These are phyloP conservation scores for Aspergillus aculeatinus DNA, from an alignment of 2,329 filamentous ascomycete genomes.

Conservation along the genomic window DNA sequence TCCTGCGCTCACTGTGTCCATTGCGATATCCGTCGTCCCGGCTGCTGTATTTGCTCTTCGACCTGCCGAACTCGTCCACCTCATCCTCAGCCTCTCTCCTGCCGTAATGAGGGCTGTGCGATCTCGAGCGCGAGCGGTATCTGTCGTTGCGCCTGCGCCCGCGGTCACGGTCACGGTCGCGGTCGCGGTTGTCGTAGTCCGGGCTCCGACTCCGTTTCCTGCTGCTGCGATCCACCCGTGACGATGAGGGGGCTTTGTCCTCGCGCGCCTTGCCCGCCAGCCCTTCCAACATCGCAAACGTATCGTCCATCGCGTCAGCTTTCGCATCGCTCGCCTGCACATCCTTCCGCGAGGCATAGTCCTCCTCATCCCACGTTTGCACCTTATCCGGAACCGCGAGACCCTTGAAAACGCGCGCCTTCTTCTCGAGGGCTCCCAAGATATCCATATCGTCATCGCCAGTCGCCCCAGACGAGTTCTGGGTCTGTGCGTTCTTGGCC, in stretches of 20 bases:
- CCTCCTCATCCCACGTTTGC: slow-evolving; percentile 54
- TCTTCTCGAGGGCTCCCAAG: slow-evolving; percentile 60
- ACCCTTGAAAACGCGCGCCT: slow-evolving; percentile 85
- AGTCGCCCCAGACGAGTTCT: slow-evolving; percentile 37
- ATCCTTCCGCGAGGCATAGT: slow-evolving; percentile 35
- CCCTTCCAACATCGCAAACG: slow-evolving; percentile 84
- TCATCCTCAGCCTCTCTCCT: slow-evolving; percentile 50
- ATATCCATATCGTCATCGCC: slow-evolving; percentile 46
- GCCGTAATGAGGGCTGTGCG: slow-evolving; percentile 44
- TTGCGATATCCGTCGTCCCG: slow-evolving; percentile 40
- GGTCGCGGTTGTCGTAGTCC: slow-evolving; percentile 50
- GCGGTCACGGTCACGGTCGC: slow-evolving; percentile 46
- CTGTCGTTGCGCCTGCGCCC: slow-evolving; percentile 44
- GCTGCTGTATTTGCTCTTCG: slow-evolving; percentile 40
- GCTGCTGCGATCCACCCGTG: slow-evolving; percentile 38
- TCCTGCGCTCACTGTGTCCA: slow-evolving; percentile 47
- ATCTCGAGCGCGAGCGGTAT: slow-evolving; percentile 54
- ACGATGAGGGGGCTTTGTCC: slow-evolving; percentile 23
- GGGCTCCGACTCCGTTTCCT: slow-evolving; percentile 58
- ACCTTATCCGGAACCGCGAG: slow-evolving; percentile 81
- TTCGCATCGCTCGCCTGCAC: slow-evolving; percentile 41
- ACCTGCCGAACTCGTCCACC: slow-evolving; percentile 61
- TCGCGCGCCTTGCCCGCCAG: slow-evolving; percentile 66
- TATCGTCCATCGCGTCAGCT: slow-evolving; percentile 80
- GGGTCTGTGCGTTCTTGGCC: slow-evolving; percentile 44